Base-by-base conservation (phyloP, 2,329 filamentous ascomycete species). In the Exophiala bonariae region DNA sequence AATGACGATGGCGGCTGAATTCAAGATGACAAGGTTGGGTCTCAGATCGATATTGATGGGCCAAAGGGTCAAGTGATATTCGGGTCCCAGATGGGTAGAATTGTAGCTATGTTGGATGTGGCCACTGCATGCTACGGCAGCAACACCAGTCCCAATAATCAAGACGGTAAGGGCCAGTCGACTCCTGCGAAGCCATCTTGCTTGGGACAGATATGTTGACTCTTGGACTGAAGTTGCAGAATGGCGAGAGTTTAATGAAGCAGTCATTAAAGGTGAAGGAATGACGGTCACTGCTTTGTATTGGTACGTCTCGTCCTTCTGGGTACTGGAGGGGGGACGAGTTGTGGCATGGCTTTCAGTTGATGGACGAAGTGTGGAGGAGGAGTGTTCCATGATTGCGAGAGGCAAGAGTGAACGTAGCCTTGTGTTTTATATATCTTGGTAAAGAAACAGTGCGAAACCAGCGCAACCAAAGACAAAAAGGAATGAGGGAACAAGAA, bases 11-110 rank as follows among this genome's bases (percentile, higher is more conserved):
- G 59, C 59, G 4, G 66, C 68, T 36, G 66, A 67, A 3, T 63
- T 56, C 26, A 74, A 49, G 0, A 65, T 53, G 13, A 65, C 67
- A 14, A 67, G 59, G 0, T 66, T 68, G 10, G 69, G 69, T 17
- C 67, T 64, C 9, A 69, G 23, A 48, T 73, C 69, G 37, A 73
- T 54, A 46, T 72, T 67, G 45, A 64, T 44, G 3, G 71, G 70
- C 71, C 71, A 74, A 1, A 73, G 59, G 17, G 63, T 59, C 4
- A 74, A 56, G 33, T 65, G 61, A 13, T 60, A 58, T 17, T 57
- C 50, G 7, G 60, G 59, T 49, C 63, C 70, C 16, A 61, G 53
- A n/a, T 59, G 59, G 3, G 70, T 72, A 11, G 50, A 44, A 11
- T 63, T 63, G 51, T 73, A 72, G 38, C 67, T 63, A 3, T 60